Base-by-base conservation (phyloP, 768 basidiomycete genomes). In the Trametes cubensis region DNA sequence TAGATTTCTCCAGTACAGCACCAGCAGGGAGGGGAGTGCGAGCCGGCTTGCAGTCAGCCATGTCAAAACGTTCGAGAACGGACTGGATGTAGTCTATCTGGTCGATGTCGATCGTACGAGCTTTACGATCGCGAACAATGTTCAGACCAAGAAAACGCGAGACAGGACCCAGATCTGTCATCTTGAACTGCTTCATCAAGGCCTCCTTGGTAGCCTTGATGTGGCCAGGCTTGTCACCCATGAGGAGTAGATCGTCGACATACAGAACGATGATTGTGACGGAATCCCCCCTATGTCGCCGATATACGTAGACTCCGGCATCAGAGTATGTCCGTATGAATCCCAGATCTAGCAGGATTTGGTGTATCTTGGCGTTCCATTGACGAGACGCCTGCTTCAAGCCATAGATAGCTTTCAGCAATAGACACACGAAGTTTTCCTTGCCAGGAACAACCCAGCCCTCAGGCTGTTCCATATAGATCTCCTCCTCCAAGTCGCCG, bases 361-460 rank as follows among this genome's bases (percentile, higher is more conserved):
- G 30, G n/a, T 59, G 61, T 21, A 75, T 58, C 42, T 56, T 64
- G 50, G 56, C 18, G 25, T 74, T 64, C 74, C 75, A 74, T 53
- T 65, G 40, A n/a, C 65, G 60, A 11, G 69, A 67, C n/a, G 71
- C 67, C 53, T 73, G 75, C 54, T 69, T 69, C 13, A 74, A 66
- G 13, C 74, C 71, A 60, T 74, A 76, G 18, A 76, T 47, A 2
- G 69, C 63, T 57, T 75, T 73, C 6, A 42, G n/a, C 2, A 75
- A 69, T 1, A 52, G 28, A 34, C 58, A 62, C 63, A 74, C 71
- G 56, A 65, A 49, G 23, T 66, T 40, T 23, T 68, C 63, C 49
- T 65, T 48, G 34, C 65, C 65, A n/a, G n/a, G 38, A 2, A 38
- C 57, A 14, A 21, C 56, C 53, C 67, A 70, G 11, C 71, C 70